A percentile compares a stretch with the other conserved stretches of the same genome.
phyloP scores from a whole-genome alignment of 2,329 filamentous ascomycete genomes.

The Neoscytalidium dimidiatum region DNA sequence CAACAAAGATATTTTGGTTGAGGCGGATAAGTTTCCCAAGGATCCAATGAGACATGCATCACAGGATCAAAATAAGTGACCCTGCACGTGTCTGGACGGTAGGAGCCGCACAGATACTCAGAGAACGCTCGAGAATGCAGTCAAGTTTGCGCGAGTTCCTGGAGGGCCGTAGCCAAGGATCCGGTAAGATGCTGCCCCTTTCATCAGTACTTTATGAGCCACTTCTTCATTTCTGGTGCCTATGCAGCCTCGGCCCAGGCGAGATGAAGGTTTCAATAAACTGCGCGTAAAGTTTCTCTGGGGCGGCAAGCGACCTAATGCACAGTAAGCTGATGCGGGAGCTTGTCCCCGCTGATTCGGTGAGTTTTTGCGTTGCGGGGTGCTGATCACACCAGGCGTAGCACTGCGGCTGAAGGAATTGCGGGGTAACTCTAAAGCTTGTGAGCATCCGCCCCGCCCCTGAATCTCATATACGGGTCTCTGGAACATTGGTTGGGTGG shows the following conservation, averaged over 20 bases:
- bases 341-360: background rate
- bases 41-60: too few relatives aligned
- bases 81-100: too few relatives aligned
- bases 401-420: background rate
- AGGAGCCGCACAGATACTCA: too few relatives aligned
- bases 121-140: too few relatives aligned
- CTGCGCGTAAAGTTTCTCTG: background rate
- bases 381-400: background rate
- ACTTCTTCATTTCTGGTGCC: background rate
- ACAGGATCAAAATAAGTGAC: too few relatives aligned
- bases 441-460: background rate
- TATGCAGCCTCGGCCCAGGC: background rate
- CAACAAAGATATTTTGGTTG: too few relatives aligned
- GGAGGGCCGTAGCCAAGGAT: too few relatives aligned
- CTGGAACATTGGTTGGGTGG: background rate
- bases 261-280: background rate
- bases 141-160: too few relatives aligned
- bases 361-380: background rate
- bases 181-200: too few relatives aligned
- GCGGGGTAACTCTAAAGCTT: background rate
- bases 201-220: background rate
- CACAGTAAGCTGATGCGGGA: slow-evolving; percentile 8
- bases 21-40: too few relatives aligned
- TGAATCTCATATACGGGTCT: background rate
- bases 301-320: background rate